These are phyloP conservation scores for Boletus rubroflammeus DNA, from an alignment of 768 basidiomycete species.

Conservation along the genomic window DNA sequence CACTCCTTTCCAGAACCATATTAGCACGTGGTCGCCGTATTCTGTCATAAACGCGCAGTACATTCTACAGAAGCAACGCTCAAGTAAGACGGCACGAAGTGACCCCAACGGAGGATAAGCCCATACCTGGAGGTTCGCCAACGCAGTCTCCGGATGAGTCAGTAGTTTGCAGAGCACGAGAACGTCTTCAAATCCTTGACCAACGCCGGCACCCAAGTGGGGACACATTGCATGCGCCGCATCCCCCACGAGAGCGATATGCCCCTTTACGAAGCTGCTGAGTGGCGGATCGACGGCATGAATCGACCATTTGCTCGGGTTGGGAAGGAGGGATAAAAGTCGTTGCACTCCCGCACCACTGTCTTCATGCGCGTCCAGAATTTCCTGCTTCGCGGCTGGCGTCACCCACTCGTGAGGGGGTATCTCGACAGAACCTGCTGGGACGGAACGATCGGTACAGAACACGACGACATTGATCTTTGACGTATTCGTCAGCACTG, in stretches of 20 bases:
- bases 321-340: conserved; percentile 41
- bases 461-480: conserved; percentile 50
- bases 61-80: conserved; percentile 32
- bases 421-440: conserved; percentile 26
- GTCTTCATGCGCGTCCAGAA: conserved; percentile 40
- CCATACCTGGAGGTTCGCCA: conserved; percentile 40
- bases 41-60: conserved; percentile 44
- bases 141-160: conserved; percentile 37
- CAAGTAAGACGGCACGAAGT: not conserved
- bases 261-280: conserved; percentile 39
- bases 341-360: conserved; percentile 45
- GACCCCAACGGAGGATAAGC: not conserved
- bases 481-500: not conserved
- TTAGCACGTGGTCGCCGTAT: conserved; percentile 48
- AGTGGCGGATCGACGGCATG: conserved; percentile 47
- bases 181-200: conserved; percentile 59
- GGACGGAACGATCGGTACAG: conserved; percentile 31
- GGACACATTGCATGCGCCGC: conserved; percentile 60
- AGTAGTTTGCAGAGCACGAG: conserved; percentile 46
- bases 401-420: conserved; percentile 41
- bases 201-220: conserved; percentile 55
- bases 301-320: conserved; percentile 50
- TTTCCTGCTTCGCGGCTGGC: conserved; percentile 38
- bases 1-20: conserved; percentile 43
- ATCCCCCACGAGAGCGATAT: conserved; percentile 52